Evolutionary conservation across 164 flowering plant genomes (phyloP).

Genomic region (Protea cynaroides): DNA sequence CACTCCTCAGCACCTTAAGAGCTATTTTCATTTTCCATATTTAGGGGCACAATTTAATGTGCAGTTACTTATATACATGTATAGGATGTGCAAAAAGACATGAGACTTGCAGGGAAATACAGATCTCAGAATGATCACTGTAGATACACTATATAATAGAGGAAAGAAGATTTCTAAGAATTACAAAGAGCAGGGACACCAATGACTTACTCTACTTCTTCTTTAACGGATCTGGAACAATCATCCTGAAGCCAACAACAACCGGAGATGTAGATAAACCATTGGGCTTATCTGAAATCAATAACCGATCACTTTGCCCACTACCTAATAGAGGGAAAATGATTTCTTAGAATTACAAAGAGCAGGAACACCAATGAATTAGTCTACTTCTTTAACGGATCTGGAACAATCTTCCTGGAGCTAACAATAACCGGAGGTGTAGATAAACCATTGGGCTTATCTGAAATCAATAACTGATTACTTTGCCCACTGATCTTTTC

Average conservation of each 20-base stretch:
- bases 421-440: conserved; percentile 15
- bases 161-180: not conserved
- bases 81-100: not conserved
- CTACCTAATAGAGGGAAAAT: too few relatives aligned
- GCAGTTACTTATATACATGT: not conserved
- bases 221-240: conserved; percentile 10
- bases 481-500: conserved; percentile 14
- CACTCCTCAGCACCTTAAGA: too few relatives aligned
- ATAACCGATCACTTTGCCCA: conserved; percentile 13
- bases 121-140: not conserved
- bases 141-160: not conserved
- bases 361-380: not conserved
- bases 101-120: not conserved
- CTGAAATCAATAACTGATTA: conserved; percentile 18
- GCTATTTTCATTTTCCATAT: too few relatives aligned
- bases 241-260: conserved; percentile 17
- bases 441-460: conserved; percentile 18
- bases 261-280: conserved; percentile 16
- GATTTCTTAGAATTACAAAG: too few relatives aligned
- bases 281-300: conserved; percentile 23
- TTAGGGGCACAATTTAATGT: too few relatives aligned
- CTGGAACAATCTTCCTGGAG: conserved; percentile 17
- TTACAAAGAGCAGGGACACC: not conserved
- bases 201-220: conserved; percentile 13
- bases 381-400: conserved; percentile 14